Percentiles rank a stretch among this genome's conserved stretches.
Evolutionary conservation across 257 asterid genomes (phyloP).

Genomic region (Primulina tabacum): DNA sequence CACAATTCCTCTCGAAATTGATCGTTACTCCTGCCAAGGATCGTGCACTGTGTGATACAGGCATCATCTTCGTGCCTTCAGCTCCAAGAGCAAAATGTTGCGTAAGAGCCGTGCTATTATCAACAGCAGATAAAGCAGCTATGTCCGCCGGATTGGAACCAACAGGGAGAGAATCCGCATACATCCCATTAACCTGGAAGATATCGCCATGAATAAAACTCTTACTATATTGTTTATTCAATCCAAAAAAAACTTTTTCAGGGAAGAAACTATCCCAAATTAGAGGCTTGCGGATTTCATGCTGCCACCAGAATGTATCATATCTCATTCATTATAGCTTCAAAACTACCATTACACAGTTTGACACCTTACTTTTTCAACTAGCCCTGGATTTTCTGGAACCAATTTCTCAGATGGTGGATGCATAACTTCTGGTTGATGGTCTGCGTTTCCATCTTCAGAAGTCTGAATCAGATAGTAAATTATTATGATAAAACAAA

Average conservation of each 20-base stretch:
- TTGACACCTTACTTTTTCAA: constrained; percentile 48
- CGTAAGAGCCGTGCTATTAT: constrained; percentile 27
- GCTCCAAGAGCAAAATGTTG: constrained; percentile 30
- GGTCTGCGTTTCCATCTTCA: constrained; percentile 42
- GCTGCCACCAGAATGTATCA: background rate
- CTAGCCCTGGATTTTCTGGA: constrained; percentile 56
- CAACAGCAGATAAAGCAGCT: constrained; percentile 33
- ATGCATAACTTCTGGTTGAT: constrained; percentile 42
- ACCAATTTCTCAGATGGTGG: constrained; percentile 48
- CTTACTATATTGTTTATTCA: background rate
- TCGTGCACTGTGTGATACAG: constrained; percentile 35
- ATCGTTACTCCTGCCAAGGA: constrained; percentile 33
- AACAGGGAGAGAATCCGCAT: constrained; percentile 26
- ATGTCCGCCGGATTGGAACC: constrained; percentile 27
- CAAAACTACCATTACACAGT: constrained; percentile 4
- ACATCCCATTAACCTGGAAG: constrained; percentile 58
- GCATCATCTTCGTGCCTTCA: constrained; percentile 33
- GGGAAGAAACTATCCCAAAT: background rate
- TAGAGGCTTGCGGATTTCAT: constrained; percentile 12
- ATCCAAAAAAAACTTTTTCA: background rate
- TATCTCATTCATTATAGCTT: background rate
- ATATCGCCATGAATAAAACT: constrained; percentile 18
- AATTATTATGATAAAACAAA: constrained; percentile 5
- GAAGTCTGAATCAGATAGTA: constrained; percentile 42
- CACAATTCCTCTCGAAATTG: constrained; percentile 34